Evolutionary conservation across 1,139 yeast genomes (phyloP).

Genomic region (Hansenula sp.): DNA sequence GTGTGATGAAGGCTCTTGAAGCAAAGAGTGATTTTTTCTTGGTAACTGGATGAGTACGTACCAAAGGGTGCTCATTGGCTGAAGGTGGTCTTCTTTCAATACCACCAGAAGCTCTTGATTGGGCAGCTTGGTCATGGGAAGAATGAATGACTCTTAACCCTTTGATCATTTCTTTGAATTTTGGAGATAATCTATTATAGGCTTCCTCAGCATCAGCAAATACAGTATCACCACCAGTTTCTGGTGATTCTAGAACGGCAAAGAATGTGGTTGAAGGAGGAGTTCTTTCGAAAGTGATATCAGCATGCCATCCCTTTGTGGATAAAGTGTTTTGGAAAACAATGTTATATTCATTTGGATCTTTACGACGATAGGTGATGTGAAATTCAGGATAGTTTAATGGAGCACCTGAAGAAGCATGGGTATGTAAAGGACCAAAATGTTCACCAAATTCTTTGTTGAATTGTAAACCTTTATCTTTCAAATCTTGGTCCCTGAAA

Average conservation of each 20-base stretch:
- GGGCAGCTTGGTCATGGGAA: slow-evolving; percentile 64
- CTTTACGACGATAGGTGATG: slow-evolving; percentile 53
- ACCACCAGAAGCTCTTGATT: slow-evolving; percentile 50
- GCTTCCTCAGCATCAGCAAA: slow-evolving; percentile 64
- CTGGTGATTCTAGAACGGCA: slow-evolving; percentile 57
- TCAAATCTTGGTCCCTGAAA: slow-evolving; percentile 64
- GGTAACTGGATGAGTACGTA: slow-evolving; percentile 67
- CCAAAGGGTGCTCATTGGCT: slow-evolving; percentile 58
- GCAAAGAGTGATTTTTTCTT: slow-evolving; percentile 57
- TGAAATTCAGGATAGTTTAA: slow-evolving; percentile 56
- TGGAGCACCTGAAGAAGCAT: slow-evolving; percentile 74
- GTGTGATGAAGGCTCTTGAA: slow-evolving; percentile 58
- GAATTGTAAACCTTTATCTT: slow-evolving; percentile 50
- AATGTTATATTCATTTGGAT: slow-evolving; percentile 33
- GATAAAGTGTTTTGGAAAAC: slow-evolving; percentile 34
- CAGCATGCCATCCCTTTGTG: slow-evolving; percentile 58
- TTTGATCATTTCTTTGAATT: slow-evolving; percentile 49
- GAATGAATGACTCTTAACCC: slow-evolving; percentile 62
- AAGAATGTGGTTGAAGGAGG: slow-evolving; percentile 68
- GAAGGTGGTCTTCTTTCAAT: slow-evolving; percentile 63
- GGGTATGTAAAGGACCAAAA: slow-evolving; percentile 69
- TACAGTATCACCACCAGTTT: slow-evolving; percentile 71
- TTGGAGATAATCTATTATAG: slow-evolving; percentile 63
- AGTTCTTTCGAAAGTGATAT: slow-evolving; percentile 65
- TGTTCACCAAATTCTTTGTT: slow-evolving; percentile 54